Base-by-base conservation (phyloP, 2,329 filamentous ascomycete genomes). In the Fusarium neocosmosporiellum region DNA sequence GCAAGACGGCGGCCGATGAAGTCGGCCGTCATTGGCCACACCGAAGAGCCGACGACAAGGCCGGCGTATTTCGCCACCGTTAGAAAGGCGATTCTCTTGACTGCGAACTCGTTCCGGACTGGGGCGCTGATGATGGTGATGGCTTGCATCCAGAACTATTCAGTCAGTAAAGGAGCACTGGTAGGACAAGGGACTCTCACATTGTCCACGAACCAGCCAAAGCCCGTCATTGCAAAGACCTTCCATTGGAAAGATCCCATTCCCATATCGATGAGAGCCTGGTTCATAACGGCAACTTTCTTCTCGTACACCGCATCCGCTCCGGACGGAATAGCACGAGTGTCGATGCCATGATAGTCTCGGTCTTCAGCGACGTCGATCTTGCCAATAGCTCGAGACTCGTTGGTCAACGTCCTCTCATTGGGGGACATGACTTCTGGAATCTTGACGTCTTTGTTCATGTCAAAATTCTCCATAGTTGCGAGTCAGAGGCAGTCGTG, bases 11-110 rank as follows among this genome's bases (percentile, higher is more conserved):
- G 81, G 18, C 84, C 84, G 59, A 85, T 78, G 9, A 86, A 60
- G 55, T 84, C 84, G 13, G 81, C 81, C 0, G 82, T 81, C 0
- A 80, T 80, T 5, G 83, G 84, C 85, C 85, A 87, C 60, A 86
- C 83, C 0, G 82, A 83, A 1, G 85, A 84, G 1, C 85, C 85
- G 0, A 86, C 53, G 7, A 86, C 84, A 16, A 87, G 77, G 1
- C 85, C 85, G 4, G 83, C 80, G 68, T 83, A 83, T 65, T 82
- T 81, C 2, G 81, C 79, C 9, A 82, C 80, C 1, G 73, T 71
- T 29, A 66, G 81, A 73, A 79, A 83, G 69, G 77, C 80, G 24
- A 81, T 72, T 22, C 70, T 72, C 33, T 63, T 66, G 27, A 81
- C 78, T 62, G 77, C 79, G 60, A 83, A 83, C 66, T 83, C 81